A percentile compares a stretch with the other conserved stretches of the same genome.
Evolutionary conservation across 257 asterid species (phyloP).

Genomic region (Forsythia suspensa): DNA sequence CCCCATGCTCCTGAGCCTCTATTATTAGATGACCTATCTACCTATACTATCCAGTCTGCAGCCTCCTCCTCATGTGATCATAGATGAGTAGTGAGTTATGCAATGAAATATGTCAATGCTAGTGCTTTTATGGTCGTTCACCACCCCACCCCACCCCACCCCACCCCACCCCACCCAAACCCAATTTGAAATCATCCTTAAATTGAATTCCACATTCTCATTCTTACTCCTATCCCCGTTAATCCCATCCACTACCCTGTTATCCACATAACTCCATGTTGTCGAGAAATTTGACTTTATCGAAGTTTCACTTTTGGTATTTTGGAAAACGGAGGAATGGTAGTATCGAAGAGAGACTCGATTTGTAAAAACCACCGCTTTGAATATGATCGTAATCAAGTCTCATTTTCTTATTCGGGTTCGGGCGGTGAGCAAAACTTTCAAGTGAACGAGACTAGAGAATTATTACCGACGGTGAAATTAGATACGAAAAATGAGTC

Average conservation of each 20-base stretch:
- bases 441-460: constrained; percentile 48
- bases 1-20: too few relatives aligned
- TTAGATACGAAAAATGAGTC: constrained; percentile 60
- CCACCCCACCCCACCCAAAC: too few relatives aligned
- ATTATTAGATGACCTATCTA: too few relatives aligned
- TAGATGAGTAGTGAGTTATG: too few relatives aligned
- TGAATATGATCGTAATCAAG: constrained; percentile 53
- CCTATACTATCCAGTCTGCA: too few relatives aligned
- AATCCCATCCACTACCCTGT: constrained; percentile 43
- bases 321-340: constrained; percentile 63
- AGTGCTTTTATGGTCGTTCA: too few relatives aligned
- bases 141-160: too few relatives aligned
- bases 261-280: constrained; percentile 45
- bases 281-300: constrained; percentile 63
- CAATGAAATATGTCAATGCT: too few relatives aligned
- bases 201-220: constrained; percentile 48
- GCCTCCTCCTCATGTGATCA: too few relatives aligned
- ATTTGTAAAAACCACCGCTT: constrained; percentile 38
- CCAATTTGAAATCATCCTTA: constrained; percentile 63
- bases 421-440: constrained; percentile 59
- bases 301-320: constrained; percentile 51
- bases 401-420: constrained; percentile 75
- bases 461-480: constrained; percentile 43
- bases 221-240: constrained; percentile 39
- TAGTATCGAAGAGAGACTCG: constrained; percentile 46